phyloP scores from a whole-genome alignment of 805 yeast genomes.

The Cyberlindnera veronae region DNA sequence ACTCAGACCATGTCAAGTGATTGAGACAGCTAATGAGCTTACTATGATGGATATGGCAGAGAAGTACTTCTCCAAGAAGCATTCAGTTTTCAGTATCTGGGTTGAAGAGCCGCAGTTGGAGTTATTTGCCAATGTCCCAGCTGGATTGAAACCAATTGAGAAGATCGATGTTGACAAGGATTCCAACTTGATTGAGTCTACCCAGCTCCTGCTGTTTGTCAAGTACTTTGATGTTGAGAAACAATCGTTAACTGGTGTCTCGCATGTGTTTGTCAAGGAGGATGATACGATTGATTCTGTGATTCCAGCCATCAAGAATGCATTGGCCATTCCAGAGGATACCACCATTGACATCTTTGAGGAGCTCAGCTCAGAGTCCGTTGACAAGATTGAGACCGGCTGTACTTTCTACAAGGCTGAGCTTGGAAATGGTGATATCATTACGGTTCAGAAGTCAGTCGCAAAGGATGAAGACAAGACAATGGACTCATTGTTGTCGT shows the following conservation, averaged over 20 bases:
- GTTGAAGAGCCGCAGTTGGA: slow-evolving; percentile 52
- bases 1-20: slow-evolving; percentile 51
- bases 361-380: slow-evolving; percentile 54
- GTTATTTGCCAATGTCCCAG: slow-evolving; percentile 10
- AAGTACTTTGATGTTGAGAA: slow-evolving; percentile 61
- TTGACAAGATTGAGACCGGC: slow-evolving; percentile 38
- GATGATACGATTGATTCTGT: slow-evolving; percentile 43
- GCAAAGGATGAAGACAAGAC: slow-evolving; percentile 19
- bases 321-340: slow-evolving; percentile 37
- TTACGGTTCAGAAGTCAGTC: slow-evolving; percentile 30
- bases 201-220: slow-evolving; percentile 42
- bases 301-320: slow-evolving; percentile 36
- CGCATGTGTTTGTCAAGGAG: slow-evolving; percentile 52
- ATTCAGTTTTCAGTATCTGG: slow-evolving; percentile 54
- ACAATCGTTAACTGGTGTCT: slow-evolving; percentile 60
- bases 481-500: slow-evolving; percentile 29
- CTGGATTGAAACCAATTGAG: slow-evolving; percentile 4
- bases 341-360: slow-evolving; percentile 45
- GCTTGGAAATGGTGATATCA: slow-evolving; percentile 64
- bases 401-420: slow-evolving; percentile 53
- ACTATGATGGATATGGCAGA: slow-evolving; percentile 52
- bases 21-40: slow-evolving; percentile 31
- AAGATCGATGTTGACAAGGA: slow-evolving; percentile 13
- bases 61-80: slow-evolving; percentile 42
- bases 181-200: slow-evolving; percentile 22